Evolutionary conservation across 495 filamentous ascomycete genomes (phyloP).

Genomic region (Aspergillus bridgeri): DNA sequence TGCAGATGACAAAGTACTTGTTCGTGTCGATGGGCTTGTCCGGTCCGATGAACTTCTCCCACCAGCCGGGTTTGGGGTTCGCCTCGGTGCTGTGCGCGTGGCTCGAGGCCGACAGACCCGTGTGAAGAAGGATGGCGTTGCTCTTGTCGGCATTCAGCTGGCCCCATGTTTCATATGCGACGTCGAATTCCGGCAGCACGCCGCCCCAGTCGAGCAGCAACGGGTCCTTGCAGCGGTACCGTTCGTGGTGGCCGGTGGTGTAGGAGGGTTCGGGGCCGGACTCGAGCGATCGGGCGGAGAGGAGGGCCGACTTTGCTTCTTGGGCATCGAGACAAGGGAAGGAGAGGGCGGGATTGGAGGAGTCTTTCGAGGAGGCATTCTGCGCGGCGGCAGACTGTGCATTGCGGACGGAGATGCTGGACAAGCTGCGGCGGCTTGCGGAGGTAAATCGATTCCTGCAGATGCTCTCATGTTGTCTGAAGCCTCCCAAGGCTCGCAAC

Average conservation of each 20-base stretch:
- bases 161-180: slow-evolving; percentile 96
- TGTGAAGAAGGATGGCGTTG: slow-evolving; percentile 91
- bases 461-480: slow-evolving; percentile 15
- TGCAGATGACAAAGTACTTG: slow-evolving; percentile 92
- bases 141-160: slow-evolving; percentile 72
- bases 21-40: slow-evolving; percentile 82
- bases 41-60: slow-evolving; percentile 98
- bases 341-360: slow-evolving; percentile 85
- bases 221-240: slow-evolving; percentile 68
- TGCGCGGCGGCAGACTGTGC: slow-evolving; percentile 27
- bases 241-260: slow-evolving; percentile 76
- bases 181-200: slow-evolving; percentile 74
- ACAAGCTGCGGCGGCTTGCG: slow-evolving; percentile 16
- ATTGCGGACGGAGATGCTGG: slow-evolving; percentile 25
- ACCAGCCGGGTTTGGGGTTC: slow-evolving; percentile 93
- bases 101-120: slow-evolving; percentile 90
- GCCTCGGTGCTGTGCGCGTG: slow-evolving; percentile 85
- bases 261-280: slow-evolving; percentile 92
- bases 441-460: slow-evolving; percentile 15
- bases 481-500: slow-evolving; percentile 11
- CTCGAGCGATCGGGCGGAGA: slow-evolving; percentile 65
- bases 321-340: slow-evolving; percentile 95
- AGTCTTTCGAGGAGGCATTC: slow-evolving; percentile 27
- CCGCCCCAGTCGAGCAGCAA: slow-evolving; percentile 93
- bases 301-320: slow-evolving; percentile 76